Evolutionary conservation across 2,329 filamentous ascomycete genomes (phyloP), one percentile per base, ranked within the genome.

Genomic region (Didymella arachidicola): DNA sequence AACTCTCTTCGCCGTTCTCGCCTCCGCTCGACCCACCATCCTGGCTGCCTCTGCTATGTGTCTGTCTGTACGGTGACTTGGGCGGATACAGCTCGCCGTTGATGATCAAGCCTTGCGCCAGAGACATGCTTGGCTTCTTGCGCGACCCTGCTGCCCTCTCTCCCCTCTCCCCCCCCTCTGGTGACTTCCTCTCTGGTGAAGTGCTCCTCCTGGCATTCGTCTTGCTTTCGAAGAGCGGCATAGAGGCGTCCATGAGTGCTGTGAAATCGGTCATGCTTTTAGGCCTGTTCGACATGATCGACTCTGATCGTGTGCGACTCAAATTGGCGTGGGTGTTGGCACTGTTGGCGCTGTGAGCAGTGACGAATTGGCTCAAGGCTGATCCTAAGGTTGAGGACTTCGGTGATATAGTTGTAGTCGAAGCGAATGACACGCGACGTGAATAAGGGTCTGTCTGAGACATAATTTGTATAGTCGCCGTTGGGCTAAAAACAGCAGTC

Each of bases 31-130:
- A 3, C 5, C 7, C 29, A 4, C 43, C 19, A 3, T 55, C 62
- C 56, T 47, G 49, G 47, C 52, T 32, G 54, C 61, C 45, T 52
- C 59, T 30, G 38, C 50, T n/a, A 47, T 54, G 10, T 42, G 55
- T 41, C 60, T 64, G 54, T 39, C 58, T 59, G 36, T 60, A 58
- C 12, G 70, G 68, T 32, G 67, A 69, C 27, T 60, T 56, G 12
- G 64, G 63, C 8, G 59, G 50, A 14, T 67, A 65, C 48, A 58
- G 64, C 36, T 75, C 73, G 30, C 53, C 61, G 14, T 70, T 69
- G 70, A 76, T 75, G 47, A 75, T 76, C 57, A 76, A 52, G 12
- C 74, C 74, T n/a, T 72, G 68, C 8, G 74, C 74, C 50, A 76
- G 68, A 46, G 72, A 74, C 42, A 76, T 71, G 53, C 67, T 71